phyloP scores from a whole-genome alignment of 2,329 filamentous ascomycete genomes.

The Penicillium digitatum region DNA sequence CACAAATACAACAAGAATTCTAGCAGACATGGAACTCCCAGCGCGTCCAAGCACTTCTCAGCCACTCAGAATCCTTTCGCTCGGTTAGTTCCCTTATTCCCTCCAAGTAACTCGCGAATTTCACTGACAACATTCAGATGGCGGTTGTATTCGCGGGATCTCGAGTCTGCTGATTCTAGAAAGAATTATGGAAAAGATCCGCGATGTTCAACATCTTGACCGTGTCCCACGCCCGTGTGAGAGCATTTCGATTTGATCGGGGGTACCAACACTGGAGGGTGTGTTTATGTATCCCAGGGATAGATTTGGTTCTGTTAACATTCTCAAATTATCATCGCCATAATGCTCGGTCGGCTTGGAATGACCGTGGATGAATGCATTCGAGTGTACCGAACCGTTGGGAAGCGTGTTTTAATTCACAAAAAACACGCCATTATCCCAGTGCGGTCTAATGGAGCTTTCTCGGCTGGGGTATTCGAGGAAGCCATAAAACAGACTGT shows the following conservation, averaged over 20 bases:
- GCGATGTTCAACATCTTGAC: not conserved
- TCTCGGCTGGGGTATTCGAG: not conserved
- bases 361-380: conserved; percentile 4
- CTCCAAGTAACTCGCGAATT: accelerated
- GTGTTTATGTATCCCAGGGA: too few species aligned
- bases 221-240: not conserved
- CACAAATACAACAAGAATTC: not conserved
- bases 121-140: not conserved
- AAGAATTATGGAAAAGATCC: not conserved
- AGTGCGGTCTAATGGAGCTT: not conserved
- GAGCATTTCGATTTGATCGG: not conserved
- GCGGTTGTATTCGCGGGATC: not conserved
- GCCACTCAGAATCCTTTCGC: conserved; percentile 2
- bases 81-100: not conserved
- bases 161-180: not conserved
- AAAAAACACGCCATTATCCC: not conserved
- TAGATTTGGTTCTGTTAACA: not conserved
- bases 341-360: not conserved
- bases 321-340: not conserved
- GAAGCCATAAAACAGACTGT: not conserved
- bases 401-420: not conserved
- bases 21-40: not conserved
- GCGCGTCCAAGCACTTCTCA: not conserved
- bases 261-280: conserved; percentile 2
- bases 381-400: not conserved